Evolutionary conservation across 345 rosid genomes (phyloP), one percentile per base, ranked within the genome.

Genomic region (Bruguiera sexangula): DNA sequence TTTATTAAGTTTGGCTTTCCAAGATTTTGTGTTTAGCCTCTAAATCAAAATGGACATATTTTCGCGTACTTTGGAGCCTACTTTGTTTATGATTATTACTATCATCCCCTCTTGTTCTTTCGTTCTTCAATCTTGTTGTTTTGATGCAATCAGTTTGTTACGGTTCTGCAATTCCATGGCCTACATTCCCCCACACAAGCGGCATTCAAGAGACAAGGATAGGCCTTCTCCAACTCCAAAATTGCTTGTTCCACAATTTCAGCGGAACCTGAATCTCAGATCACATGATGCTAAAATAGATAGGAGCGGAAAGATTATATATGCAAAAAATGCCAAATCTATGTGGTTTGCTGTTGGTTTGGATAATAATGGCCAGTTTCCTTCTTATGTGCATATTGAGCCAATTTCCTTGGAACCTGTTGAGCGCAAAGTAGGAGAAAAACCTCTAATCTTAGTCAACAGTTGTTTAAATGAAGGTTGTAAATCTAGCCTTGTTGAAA

Each of bases 111-210:
- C 46, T 37, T 9, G 15, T 68, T 6, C 1, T 50, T 50, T 30
- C 27, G 27, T 69, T 46, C 6, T 29, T 29, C 9, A 59, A 43
- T 62, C 9, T 34, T 8, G 5, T 56, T 69, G n/a, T 21, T 21
- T 21, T 62, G 62, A 54, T 60, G 71, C 29, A 27, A 48, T 57
- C 36, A 21, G 61, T 31, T 18, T 36, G 6, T 31, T 37, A 29
- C 6, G 34, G 2, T 15, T 29, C 67, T 79, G 11, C 59, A 22
- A 59, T 63, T 20, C 55, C 29, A 85, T 87, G 95, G 83, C 95
- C 63, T 89, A 89, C 48, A 46, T 89, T 66, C 90, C 92, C 34
- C 90, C 88, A 31, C 87, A 85, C 66, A 90, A 83, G 84, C 81
- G 93, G 34, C 78, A 79, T 65, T 74, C 74, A 6, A 76, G 66